Evolutionary conservation across 2,329 filamentous ascomycete genomes (phyloP).

Genomic region (Pseudogymnoascus sp.): DNA sequence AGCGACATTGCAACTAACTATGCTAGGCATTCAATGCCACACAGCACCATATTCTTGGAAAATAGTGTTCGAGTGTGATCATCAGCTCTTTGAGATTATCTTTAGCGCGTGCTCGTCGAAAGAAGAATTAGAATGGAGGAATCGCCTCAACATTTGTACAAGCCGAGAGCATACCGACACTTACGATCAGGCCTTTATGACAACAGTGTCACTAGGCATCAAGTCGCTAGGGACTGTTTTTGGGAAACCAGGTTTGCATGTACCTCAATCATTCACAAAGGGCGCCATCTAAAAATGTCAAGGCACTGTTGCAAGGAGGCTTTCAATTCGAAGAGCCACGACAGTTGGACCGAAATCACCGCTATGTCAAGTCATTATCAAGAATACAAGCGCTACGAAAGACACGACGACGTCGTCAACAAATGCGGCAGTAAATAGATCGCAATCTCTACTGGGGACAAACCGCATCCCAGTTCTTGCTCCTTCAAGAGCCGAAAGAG

Average conservation of each 20-base stretch:
- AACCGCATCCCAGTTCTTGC: slow-evolving; percentile 64
- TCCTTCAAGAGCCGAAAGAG: slow-evolving; percentile 67
- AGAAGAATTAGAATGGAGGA: slow-evolving; percentile 77
- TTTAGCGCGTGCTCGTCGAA: slow-evolving; percentile 76
- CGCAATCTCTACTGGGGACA: slow-evolving; percentile 70
- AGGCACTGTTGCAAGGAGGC: slow-evolving; percentile 57
- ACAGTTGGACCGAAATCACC: slow-evolving; percentile 64
- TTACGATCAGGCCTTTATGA: slow-evolving; percentile 45
- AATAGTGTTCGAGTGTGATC: slow-evolving; percentile 69
- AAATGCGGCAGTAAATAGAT: slow-evolving; percentile 58
- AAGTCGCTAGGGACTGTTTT: slow-evolving; percentile 69
- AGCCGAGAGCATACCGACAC: slow-evolving; percentile 42
- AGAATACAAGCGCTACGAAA: slow-evolving; percentile 69
- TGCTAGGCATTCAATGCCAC: slow-evolving; percentile 74
- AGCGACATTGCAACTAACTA: neutral
- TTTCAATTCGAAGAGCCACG: slow-evolving; percentile 73
- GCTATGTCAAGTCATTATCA: slow-evolving; percentile 72
- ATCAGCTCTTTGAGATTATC: slow-evolving; percentile 75
- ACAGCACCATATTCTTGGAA: slow-evolving; percentile 90
- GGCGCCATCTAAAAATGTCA: neutral
- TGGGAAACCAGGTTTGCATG: slow-evolving; percentile 55
- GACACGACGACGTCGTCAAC: slow-evolving; percentile 41
- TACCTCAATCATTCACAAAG: neutral
- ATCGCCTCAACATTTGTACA: slow-evolving; percentile 50
- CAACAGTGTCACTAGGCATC: slow-evolving; percentile 62